Base-by-base conservation (phyloP, 1,139 yeast genomes). In the Lodderomyces jiufengensis region DNA sequence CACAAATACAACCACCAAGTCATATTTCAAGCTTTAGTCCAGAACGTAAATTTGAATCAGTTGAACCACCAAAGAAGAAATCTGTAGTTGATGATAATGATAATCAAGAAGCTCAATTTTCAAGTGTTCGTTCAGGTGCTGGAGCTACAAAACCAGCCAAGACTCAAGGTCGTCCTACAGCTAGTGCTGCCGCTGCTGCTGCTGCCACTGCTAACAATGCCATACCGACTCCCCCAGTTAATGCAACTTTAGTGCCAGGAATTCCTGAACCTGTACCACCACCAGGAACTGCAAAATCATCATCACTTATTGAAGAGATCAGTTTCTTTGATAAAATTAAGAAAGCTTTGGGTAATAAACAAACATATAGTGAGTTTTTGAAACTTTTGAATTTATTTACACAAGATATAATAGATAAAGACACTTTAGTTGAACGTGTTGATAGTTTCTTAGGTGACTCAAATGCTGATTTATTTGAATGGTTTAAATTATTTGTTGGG, bases 401-500 rank as follows among this genome's bases (percentile, higher is more conserved):
- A 2, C 95, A 88, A 55, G 95, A 87, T 51, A 80, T 94, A 40
- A 82, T 94, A 48, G 96, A 87, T 55, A 84, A 84, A 48, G 75
- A 72, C 38, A 80, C 92, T 12, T 71, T 92, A 42, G 87, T 92
- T 23, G 92, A 83, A 52, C 76, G 95, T 45, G 92, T 83, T 7
- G 94, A 84, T 43, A 80, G 85, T 9, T 92, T 87, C 53, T 70
- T 92, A 52, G 97, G 96, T 21, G 75, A 66, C 36, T 75, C 78
- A 15, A 83, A 80, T 49, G 75, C 77, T 23, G 97, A 90, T 44
- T 68, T 94, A 41, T 75, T 85, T 56, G 80, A 77, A 40, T 90
- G 97, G 97, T 92, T 92, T 67, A 90, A 87, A 57, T 70, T 76
- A 51, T 90, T 92, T 65, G 95, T 92, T 43, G 95, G 95, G 9